Percentiles rank a stretch among this genome's conserved stretches.
Conservation (phyloP, 371 early-diverging fungal genomes). For the Mucor indicus region DNA sequence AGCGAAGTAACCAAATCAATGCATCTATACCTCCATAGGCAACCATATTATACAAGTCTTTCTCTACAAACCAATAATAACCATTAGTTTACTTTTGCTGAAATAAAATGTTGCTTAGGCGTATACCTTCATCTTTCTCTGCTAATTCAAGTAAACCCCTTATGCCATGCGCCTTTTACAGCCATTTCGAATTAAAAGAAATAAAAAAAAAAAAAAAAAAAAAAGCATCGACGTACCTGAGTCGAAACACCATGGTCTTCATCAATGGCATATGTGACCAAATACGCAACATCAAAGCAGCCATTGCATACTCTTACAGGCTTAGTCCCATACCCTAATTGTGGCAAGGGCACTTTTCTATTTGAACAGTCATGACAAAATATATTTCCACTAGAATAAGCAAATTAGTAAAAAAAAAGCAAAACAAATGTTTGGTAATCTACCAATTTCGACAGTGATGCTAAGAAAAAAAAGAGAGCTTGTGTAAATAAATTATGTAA, state of each 20-base stretch:
- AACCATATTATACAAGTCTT: constrained; percentile 49
- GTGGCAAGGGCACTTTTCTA: constrained; percentile 56
- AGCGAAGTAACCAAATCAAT: constrained; percentile 53
- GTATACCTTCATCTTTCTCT: constrained; percentile 52
- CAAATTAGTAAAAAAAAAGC: background rate
- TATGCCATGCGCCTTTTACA: constrained; percentile 57
- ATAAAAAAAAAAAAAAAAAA: background rate
- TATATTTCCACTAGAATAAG: constrained; percentile 53
- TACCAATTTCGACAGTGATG: constrained; percentile 72
- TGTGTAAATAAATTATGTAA: background rate
- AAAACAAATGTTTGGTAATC: background rate
- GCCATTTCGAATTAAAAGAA: background rate
- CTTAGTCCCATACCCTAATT: constrained; percentile 57
- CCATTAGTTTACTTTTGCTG: background rate
- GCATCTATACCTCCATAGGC: constrained; percentile 64
- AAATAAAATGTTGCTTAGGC: background rate
- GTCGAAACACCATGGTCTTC: constrained; percentile 61
- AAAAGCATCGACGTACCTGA: constrained; percentile 57
- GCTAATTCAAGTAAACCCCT: constrained; percentile 60
- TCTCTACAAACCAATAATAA: constrained; percentile 27
- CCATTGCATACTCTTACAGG: constrained; percentile 61
- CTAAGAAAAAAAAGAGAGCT: constrained; percentile 20
- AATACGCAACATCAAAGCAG: constrained; percentile 63
- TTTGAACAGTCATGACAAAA: constrained; percentile 63
- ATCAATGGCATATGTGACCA: constrained; percentile 60